Evolutionary conservation across 768 basidiomycete species (phyloP).

Genomic region (Tephrocybe rancida): DNA sequence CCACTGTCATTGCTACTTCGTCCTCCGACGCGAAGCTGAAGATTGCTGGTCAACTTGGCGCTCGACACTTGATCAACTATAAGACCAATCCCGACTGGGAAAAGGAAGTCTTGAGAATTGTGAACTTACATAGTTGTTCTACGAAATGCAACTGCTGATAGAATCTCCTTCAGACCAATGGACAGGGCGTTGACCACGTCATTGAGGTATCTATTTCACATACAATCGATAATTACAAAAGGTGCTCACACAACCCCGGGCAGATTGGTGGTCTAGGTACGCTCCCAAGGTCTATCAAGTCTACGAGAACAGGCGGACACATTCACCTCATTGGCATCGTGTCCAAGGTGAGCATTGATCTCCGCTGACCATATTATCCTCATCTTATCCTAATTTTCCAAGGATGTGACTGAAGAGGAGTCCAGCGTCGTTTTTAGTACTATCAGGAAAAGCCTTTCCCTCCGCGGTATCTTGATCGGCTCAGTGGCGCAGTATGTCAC

Average conservation of each 20-base stretch:
- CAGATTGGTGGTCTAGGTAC: constrained; percentile 61
- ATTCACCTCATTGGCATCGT: constrained; percentile 56
- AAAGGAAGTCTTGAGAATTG: constrained; percentile 46
- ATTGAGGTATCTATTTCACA: constrained; percentile 42
- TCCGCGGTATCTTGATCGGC: constrained; percentile 59
- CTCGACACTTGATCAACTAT: constrained; percentile 63
- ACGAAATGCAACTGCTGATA: not conserved
- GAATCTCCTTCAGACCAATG: constrained; percentile 34
- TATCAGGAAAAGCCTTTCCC: constrained; percentile 39
- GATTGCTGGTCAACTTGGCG: constrained; percentile 52
- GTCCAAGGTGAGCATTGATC: constrained; percentile 35
- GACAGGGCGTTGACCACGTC: constrained; percentile 39
- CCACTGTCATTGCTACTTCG: constrained; percentile 66
- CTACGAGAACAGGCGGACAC: constrained; percentile 42
- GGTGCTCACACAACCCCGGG: no score
- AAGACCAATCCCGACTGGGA: constrained; percentile 61
- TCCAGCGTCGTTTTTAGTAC: constrained; percentile 14
- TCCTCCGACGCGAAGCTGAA: constrained; percentile 67
- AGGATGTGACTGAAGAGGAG: no score
- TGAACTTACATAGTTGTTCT: constrained; percentile 15
- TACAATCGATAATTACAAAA: no score
- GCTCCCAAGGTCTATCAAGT: constrained; percentile 42
- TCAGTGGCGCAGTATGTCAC: constrained; percentile 55
- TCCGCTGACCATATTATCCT: not conserved
- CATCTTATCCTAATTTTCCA: not conserved